Evolutionary conservation across 2,329 filamentous ascomycete genomes (phyloP).

Genomic region (Furcasterigmium furcatum): DNA sequence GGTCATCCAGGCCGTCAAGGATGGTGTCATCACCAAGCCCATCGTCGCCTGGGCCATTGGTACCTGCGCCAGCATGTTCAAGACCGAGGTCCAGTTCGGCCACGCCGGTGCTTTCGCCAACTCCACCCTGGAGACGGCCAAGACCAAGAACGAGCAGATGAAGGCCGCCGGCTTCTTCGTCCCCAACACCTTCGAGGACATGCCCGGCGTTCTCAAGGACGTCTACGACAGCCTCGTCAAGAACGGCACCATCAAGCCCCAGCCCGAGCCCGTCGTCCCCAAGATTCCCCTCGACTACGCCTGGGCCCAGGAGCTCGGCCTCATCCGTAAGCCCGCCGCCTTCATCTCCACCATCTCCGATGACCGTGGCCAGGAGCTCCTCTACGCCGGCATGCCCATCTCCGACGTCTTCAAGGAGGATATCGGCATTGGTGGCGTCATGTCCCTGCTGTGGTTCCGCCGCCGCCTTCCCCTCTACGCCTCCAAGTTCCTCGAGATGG

Average conservation of each 20-base stretch:
- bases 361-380: constrained; percentile 97
- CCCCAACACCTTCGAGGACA: constrained; percentile 94
- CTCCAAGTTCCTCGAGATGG: constrained; percentile 99
- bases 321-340: constrained; percentile 98
- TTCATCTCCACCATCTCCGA: constrained; percentile 99
- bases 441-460: constrained; percentile 99
- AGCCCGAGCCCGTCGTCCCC: constrained; percentile 85
- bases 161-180: constrained; percentile 91
- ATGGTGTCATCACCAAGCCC: constrained; percentile 93
- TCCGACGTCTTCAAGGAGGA: constrained; percentile 99
- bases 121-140: constrained; percentile 97
- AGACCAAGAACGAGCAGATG: constrained; percentile 97
- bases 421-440: constrained; percentile 98
- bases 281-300: constrained; percentile 99
- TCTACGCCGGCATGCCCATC: constrained; percentile 99
- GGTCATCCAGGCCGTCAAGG: constrained; percentile 96
- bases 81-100: constrained; percentile 99
- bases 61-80: constrained; percentile 99
- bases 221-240: constrained; percentile 90
- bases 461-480: constrained; percentile 93
- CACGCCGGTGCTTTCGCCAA: constrained; percentile 99
- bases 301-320: constrained; percentile 98
- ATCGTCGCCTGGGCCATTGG: constrained; percentile 99
- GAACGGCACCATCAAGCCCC: constrained; percentile 79
- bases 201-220: constrained; percentile 70